Evolutionary conservation across 2,329 filamentous ascomycete species (phyloP), one percentile per base, ranked within the genome.

Genomic region (Basipetospora chlamydospora): DNA sequence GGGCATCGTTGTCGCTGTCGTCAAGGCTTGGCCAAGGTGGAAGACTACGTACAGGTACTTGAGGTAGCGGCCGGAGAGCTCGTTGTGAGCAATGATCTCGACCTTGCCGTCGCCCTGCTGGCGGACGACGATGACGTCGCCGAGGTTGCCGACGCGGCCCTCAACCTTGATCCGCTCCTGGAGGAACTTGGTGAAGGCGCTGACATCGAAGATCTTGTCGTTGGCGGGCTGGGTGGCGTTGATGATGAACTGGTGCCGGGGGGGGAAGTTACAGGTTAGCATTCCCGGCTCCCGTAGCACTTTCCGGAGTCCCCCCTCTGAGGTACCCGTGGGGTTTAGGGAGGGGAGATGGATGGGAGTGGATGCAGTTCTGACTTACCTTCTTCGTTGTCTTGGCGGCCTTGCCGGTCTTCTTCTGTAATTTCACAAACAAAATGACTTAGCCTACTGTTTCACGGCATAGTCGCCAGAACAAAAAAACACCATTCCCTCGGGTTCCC

Each of bases 141-240:
- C 90, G 53, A 98, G 82, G 80, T 98, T 96, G 55, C 87, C 87
- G 59, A 88, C 87, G 60, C 86, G 88, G 70, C 88, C 88, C 53
- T 95, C 90, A 54, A 98, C 86, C 84, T 98, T 98, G 80, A 98
- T 93, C 70, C 83, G 86, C 69, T 96, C 90, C 77, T 95, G 87
- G 47, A 98, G 83, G 82, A 98, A 98, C 79, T 96, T 96, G 73
- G 95, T 87, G 65, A 98, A 98, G 52, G 87, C 87, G 56, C 83
- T 78, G 63, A 94, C 79, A 66, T 98, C 90, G 78, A 98, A 96
- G 77, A 98, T 98, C 80, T 96, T 96, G 77, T 98, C 90, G 71
- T 77, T 83, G 53, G 87, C 87, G 56, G 90, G 90, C 71, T 96
- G 88, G 57, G 84, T 87, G 65, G 87, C 88, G 73, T 98, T 93